Percentiles rank a stretch among this genome's conserved stretches.
phyloP scores from a whole-genome alignment of 2,329 filamentous ascomycete species.

The Clathrospora elynae region DNA sequence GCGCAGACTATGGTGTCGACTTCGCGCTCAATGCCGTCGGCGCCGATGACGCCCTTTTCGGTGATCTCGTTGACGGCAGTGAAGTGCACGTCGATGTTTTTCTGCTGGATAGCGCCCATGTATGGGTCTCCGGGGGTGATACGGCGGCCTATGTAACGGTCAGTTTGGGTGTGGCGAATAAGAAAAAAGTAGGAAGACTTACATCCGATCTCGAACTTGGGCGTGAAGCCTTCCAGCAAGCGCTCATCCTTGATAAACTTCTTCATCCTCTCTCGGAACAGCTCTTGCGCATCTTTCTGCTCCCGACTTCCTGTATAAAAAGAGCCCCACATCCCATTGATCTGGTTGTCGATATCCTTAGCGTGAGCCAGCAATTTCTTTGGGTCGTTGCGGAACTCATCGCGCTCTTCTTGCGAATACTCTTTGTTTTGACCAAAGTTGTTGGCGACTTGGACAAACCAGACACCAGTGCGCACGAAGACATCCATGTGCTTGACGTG shows the following conservation, averaged over 20 bases:
- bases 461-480: slow-evolving; percentile 54
- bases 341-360: slow-evolving; percentile 54
- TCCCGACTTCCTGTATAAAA: slow-evolving; percentile 53
- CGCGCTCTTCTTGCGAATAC: slow-evolving; percentile 52
- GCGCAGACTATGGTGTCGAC: slow-evolving; percentile 54
- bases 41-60: slow-evolving; percentile 53
- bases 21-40: slow-evolving; percentile 50
- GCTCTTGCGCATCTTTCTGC: slow-evolving; percentile 49
- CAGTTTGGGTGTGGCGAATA: neutral
- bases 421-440: slow-evolving; percentile 54
- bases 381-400: slow-evolving; percentile 52
- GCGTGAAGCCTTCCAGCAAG: slow-evolving; percentile 55
- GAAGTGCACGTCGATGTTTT: slow-evolving; percentile 59
- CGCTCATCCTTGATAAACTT: slow-evolving; percentile 59
- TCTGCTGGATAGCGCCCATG: slow-evolving; percentile 57
- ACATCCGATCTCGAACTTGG: slow-evolving; percentile 55
- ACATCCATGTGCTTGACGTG: slow-evolving; percentile 54
- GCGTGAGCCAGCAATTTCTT: slow-evolving; percentile 51
- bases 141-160: slow-evolving; percentile 36
- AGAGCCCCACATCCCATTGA: slow-evolving; percentile 55
- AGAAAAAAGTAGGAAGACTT: slow-evolving; percentile 4
- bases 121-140: slow-evolving; percentile 59
- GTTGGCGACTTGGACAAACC: slow-evolving; percentile 54
- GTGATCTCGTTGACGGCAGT: slow-evolving; percentile 54
- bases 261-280: slow-evolving; percentile 53